phyloP scores from a whole-genome alignment of 129 eudicot genomes.

The Pittosporum tobira region DNA sequence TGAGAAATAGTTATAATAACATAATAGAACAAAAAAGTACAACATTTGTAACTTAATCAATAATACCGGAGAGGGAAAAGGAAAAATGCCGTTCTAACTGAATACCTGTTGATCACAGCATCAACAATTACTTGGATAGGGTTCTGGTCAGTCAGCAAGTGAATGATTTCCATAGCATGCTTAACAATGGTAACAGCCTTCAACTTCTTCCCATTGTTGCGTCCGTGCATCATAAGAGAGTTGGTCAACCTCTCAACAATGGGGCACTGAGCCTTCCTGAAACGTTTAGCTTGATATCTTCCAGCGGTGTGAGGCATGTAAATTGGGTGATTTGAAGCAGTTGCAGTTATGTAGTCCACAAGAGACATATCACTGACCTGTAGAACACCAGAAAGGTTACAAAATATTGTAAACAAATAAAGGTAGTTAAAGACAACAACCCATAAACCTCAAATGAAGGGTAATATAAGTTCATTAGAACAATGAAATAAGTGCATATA shows the following conservation, averaged over 20 bases:
- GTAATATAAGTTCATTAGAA: too few species aligned
- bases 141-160: slow-evolving; percentile 11
- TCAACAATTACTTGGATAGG: slow-evolving; percentile 11
- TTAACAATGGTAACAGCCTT: slow-evolving; percentile 12
- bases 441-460: too few species aligned
- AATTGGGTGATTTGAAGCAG: not conserved
- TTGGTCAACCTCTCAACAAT: slow-evolving; percentile 13
- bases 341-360: not conserved
- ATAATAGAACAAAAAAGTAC: too few species aligned
- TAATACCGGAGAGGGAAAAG: not conserved
- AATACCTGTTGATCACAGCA: slow-evolving; percentile 10
- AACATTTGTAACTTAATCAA: too few species aligned
- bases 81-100: not conserved
- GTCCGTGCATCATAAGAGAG: slow-evolving; percentile 9
- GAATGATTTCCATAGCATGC: slow-evolving; percentile 13
- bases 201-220: slow-evolving; percentile 12
- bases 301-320: slow-evolving; percentile 14
- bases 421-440: too few species aligned
- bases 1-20: not conserved
- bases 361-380: slow-evolving; percentile 2
- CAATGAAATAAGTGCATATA: too few species aligned
- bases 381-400: not conserved
- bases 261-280: slow-evolving; percentile 13
- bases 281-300: not conserved
- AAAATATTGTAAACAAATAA: too few species aligned